Base-by-base conservation (phyloP, 2,329 filamentous ascomycete genomes). In the Lecanicillium sp. region DNA sequence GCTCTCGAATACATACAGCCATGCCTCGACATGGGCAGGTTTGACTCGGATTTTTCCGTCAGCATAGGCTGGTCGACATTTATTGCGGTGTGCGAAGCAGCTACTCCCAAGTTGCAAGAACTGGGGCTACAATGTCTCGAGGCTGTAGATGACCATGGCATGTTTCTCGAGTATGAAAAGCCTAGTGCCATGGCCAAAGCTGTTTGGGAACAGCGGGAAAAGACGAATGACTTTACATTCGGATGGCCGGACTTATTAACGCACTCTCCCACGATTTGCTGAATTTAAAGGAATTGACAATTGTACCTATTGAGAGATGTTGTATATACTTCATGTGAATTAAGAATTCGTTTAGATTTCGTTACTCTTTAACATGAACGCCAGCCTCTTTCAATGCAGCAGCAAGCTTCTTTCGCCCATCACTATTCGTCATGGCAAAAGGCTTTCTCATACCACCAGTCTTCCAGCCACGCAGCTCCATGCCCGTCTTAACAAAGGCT, bases 371-470 rank as follows among this genome's bases (percentile, higher is more conserved):
- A 40, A 53, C 51, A 41, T 59, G 50, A 3, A 66, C 53, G 12
- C 63, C 64, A 19, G 65, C 64, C 45, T 57, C 47, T 42, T 58
- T 52, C 18, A 70, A 45, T 27, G 63, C 33, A 11, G 41, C 44
- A 41, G 56, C 59, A 17, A 68, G 41, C 49, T 67, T 60, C 3
- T 47, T 51, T 43, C 46, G 50, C 38, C 51, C 32, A 19, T 59
- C 53, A 2, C 48, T 52, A 17, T 50, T 49, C 12, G 65, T 47
- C 34, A 71, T 45, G 9, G 54, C 49, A 49, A 71, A 72, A 0
- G 69, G 69, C 56, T 69, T 72, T 40, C 69, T 55, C 43, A 70
- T 29, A 4, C 67, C 68, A 14, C 69, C 69, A 1, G 68, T 70
- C 30, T 54, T 50, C 48, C 58, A 59, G 0, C 68, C 68, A 20